Evolutionary conservation across 257 asterid species (phyloP).

Genomic region (Solanum appendiculatum): DNA sequence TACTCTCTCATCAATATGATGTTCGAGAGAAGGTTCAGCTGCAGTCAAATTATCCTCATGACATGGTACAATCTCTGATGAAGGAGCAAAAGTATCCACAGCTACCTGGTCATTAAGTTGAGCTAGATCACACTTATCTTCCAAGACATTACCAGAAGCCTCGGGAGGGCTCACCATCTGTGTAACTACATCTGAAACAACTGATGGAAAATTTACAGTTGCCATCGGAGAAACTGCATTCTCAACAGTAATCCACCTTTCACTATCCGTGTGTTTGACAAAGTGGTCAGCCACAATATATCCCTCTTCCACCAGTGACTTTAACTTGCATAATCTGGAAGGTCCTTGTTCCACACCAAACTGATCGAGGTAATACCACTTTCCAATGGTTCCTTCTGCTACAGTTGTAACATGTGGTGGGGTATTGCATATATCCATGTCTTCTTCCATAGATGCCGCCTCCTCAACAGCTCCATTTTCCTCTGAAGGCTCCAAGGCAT

Average conservation of each 20-base stretch:
- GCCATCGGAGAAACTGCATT: conserved; percentile 87
- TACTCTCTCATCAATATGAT: conserved; percentile 66
- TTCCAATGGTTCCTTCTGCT: conserved; percentile 53
- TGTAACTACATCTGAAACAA: conserved; percentile 79
- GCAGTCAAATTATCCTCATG: conserved; percentile 18
- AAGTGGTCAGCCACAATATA: conserved; percentile 85
- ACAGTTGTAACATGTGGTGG: conserved; percentile 81
- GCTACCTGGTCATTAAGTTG: conserved; percentile 16
- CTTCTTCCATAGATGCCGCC: conserved; percentile 91
- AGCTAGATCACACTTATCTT: conserved; percentile 43
- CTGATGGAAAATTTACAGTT: conserved; percentile 43
- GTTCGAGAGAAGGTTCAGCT: conserved; percentile 32
- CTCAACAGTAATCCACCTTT: conserved; percentile 97
- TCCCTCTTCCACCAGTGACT: conserved; percentile 73
- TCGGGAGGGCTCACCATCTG: conserved; percentile 90
- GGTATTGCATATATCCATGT: conserved; percentile 96
- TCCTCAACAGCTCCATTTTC: conserved; percentile 61
- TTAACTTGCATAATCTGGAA: conserved; percentile 62
- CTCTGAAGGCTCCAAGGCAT: conserved; percentile 32
- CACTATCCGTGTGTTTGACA: conserved; percentile 68
- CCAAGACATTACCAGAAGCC: conserved; percentile 93
- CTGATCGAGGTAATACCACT: conserved; percentile 85
- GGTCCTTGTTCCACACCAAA: conserved; percentile 85
- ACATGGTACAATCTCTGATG: conserved; percentile 16
- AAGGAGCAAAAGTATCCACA: conserved; percentile 22